Evolutionary conservation across 148 eudicot genomes (phyloP).

Genomic region (Rhododendron ovatum): DNA sequence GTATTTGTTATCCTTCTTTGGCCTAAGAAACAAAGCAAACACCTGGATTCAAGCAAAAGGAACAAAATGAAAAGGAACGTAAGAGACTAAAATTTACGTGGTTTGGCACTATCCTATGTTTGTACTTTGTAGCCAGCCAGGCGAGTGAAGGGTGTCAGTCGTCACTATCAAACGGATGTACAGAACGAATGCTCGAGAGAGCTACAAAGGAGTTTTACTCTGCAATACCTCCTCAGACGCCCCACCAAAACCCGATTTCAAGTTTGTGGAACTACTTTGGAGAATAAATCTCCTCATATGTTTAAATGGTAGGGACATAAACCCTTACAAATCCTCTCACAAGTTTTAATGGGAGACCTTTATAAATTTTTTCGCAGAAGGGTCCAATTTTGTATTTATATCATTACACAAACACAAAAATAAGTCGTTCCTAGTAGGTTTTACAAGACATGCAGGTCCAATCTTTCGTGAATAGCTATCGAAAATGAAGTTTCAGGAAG

Average conservation of each 20-base stretch:
- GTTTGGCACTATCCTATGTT: background rate
- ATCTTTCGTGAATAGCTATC: background rate
- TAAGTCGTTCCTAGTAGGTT: too few species aligned
- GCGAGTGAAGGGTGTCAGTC: background rate
- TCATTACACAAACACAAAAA: too few species aligned
- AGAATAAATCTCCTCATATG: too few species aligned
- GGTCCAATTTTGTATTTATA: too few species aligned
- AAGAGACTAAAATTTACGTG: background rate
- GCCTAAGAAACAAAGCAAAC: constrained; percentile 52
- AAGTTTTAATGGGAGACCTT: too few species aligned
- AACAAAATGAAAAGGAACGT: background rate
- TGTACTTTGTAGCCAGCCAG: background rate
- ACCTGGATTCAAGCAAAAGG: constrained; percentile 22
- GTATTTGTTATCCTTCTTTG: constrained; percentile 58
- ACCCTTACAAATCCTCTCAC: too few species aligned
- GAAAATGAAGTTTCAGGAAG: background rate
- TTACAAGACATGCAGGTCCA: too few species aligned
- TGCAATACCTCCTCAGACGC: background rate
- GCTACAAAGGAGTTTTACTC: background rate
- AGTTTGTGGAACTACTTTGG: background rate
- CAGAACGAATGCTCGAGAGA: background rate
- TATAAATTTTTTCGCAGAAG: too few species aligned
- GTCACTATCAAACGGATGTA: background rate
- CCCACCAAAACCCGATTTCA: background rate
- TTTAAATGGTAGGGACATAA: too few species aligned